These are phyloP conservation scores for Nicotiana obtusifolia DNA, from an alignment of 257 asterid genomes.

Conservation along the genomic window DNA sequence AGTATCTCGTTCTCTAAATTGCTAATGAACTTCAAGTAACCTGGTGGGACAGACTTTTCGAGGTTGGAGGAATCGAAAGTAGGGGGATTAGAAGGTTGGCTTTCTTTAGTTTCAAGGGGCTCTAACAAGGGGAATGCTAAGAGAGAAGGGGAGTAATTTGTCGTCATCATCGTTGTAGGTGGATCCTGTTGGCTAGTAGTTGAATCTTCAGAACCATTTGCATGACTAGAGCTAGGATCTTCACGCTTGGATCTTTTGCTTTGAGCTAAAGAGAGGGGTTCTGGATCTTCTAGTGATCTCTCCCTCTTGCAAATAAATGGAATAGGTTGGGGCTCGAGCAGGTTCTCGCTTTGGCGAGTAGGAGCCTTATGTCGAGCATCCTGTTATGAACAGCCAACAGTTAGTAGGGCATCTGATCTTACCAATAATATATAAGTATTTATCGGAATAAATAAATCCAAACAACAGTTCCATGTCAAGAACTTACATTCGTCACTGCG, in stretches of 20 bases:
- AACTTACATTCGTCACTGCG: background rate
- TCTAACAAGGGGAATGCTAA: conserved; percentile 64
- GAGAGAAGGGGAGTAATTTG: conserved; percentile 47
- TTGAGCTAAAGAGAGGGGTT: conserved; percentile 57
- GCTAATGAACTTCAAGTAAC: conserved; percentile 77
- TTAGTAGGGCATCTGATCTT: background rate
- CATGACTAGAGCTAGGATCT: conserved; percentile 76
- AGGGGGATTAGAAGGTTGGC: conserved; percentile 28
- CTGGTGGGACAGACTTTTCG: conserved; percentile 93
- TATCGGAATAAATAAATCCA: background rate
- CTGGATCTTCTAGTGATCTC: conserved; percentile 52
- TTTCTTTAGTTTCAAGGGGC: conserved; percentile 54
- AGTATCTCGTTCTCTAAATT: conserved; percentile 78
- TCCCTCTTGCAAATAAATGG: conserved; percentile 78
- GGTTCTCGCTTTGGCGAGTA: conserved; percentile 39
- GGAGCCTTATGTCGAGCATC: conserved; percentile 47
- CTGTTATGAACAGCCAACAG: conserved; percentile 17
- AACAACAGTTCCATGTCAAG: background rate
- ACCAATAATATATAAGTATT: background rate
- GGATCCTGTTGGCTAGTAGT: conserved; percentile 79
- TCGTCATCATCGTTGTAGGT: conserved; percentile 57
- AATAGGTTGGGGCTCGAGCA: conserved; percentile 29
- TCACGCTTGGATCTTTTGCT: conserved; percentile 63
- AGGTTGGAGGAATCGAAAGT: conserved; percentile 83
- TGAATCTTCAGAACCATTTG: conserved; percentile 92